Conservation (phyloP, 2,329 filamentous ascomycete genomes). For the Fusarium nelsonii region DNA sequence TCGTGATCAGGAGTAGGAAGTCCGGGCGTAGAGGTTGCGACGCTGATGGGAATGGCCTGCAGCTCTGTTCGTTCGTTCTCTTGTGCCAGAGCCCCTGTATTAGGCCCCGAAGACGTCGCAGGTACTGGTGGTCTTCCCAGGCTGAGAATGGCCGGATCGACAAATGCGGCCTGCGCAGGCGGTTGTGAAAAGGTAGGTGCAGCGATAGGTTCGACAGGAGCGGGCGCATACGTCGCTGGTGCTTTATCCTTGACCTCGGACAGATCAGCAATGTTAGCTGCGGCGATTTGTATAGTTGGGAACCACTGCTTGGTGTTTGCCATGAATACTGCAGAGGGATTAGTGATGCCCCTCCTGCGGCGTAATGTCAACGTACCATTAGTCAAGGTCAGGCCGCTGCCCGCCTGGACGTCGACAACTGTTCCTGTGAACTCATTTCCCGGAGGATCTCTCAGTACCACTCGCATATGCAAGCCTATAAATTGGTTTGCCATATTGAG, state of each 20-base stretch:
- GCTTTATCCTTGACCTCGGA: slow-evolving; percentile 55
- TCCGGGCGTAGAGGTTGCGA: slow-evolving; percentile 31
- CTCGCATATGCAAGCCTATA: slow-evolving; percentile 80
- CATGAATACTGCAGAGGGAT: slow-evolving; percentile 53
- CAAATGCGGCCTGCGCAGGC: slow-evolving; percentile 63
- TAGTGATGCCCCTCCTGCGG: slow-evolving; percentile 5
- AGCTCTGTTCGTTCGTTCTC: slow-evolving; percentile 33
- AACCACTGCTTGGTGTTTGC: slow-evolving; percentile 58
- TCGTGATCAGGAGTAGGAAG: slow-evolving; percentile 43
- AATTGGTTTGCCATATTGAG: slow-evolving; percentile 70
- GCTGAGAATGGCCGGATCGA: slow-evolving; percentile 87
- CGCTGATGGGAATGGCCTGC: slow-evolving; percentile 23
- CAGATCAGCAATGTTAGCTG: slow-evolving; percentile 60
- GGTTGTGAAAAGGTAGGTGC: slow-evolving; percentile 48
- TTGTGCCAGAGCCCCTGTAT: slow-evolving; percentile 16
- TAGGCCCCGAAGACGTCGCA: slow-evolving; percentile 45
- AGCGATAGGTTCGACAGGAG: slow-evolving; percentile 43
- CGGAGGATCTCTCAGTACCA: slow-evolving; percentile 76
- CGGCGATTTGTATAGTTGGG: slow-evolving; percentile 60
- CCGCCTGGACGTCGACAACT: slow-evolving; percentile 75
- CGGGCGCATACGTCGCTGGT: slow-evolving; percentile 47
- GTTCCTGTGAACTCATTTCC: slow-evolving; percentile 75
- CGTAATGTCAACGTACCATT: slow-evolving; percentile 68
- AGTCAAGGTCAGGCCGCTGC: slow-evolving; percentile 75
- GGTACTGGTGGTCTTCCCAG: slow-evolving; percentile 62